Conservation (phyloP, 192 early-diverging fungal species). For the Coemansia sp. region DNA sequence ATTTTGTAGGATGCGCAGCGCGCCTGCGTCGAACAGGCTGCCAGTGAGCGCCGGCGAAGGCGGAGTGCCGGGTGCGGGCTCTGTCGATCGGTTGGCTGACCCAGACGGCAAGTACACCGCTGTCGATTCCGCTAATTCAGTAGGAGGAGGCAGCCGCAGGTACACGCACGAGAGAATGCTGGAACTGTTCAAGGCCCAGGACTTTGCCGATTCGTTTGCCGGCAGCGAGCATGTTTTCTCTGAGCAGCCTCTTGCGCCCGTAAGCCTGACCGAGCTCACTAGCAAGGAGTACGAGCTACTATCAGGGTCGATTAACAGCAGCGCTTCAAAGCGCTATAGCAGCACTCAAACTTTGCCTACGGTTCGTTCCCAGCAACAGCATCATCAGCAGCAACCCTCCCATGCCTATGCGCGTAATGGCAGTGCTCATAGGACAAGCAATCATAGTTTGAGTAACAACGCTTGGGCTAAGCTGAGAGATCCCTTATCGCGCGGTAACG, state of each 20-base stretch:
- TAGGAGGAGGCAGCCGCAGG: constrained; percentile 61
- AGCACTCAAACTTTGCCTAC: constrained; percentile 8
- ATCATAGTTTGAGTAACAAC: constrained; percentile 20
- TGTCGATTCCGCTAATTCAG: constrained; percentile 21
- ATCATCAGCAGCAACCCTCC: constrained; percentile 10
- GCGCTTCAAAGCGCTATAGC: constrained; percentile 55
- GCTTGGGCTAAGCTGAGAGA: constrained; percentile 16
- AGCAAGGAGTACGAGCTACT: constrained; percentile 67
- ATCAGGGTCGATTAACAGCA: constrained; percentile 58
- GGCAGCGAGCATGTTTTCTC: constrained; percentile 69
- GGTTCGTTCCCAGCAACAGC: constrained; percentile 3
- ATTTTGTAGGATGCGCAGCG: constrained; percentile 48
- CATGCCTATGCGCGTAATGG: constrained; percentile 32
- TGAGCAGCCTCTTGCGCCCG: constrained; percentile 62
- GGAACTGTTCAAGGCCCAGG: constrained; percentile 66
- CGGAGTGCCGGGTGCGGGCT: neutral
- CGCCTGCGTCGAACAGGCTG: constrained; percentile 30
- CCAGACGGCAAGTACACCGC: neutral
- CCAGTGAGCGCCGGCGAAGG: constrained; percentile 10
- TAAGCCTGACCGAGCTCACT: constrained; percentile 61
- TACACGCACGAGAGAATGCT: constrained; percentile 80
- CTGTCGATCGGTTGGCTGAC: constrained; percentile 15
- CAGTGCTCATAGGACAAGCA: constrained; percentile 17
- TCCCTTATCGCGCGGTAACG: neutral
- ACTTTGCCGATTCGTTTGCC: constrained; percentile 66